A percentile compares a stretch with the other conserved stretches of the same genome.
Conservation (phyloP, 352 stramenopile genomes). For the Phytophthora kernoviae region DNA sequence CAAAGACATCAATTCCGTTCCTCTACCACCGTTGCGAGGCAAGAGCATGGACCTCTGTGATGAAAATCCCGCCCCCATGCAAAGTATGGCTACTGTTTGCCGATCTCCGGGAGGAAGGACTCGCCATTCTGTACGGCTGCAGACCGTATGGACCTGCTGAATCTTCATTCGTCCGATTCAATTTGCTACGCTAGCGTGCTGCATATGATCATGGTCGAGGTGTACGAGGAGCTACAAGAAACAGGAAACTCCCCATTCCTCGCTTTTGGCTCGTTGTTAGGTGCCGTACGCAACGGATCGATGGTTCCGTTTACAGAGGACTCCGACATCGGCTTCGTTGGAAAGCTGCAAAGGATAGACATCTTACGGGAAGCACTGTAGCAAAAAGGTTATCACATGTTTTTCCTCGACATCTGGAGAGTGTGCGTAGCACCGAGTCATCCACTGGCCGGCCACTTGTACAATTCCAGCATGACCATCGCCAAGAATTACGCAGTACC, state of each 20-base stretch:
- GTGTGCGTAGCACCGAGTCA: conserved; percentile 48
- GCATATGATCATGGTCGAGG: conserved; percentile 58
- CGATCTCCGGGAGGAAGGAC: conserved; percentile 51
- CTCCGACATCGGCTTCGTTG: conserved; percentile 46
- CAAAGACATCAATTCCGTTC: conserved; percentile 17
- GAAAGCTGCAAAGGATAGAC: conserved; percentile 13
- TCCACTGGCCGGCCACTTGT: conserved; percentile 39
- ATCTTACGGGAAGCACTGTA: conserved; percentile 23
- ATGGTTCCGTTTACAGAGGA: conserved; percentile 64
- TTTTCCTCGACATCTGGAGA: conserved; percentile 40
- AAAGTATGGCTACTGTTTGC: conserved; percentile 43
- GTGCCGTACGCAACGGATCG: conserved; percentile 46
- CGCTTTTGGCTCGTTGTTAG: conserved; percentile 50
- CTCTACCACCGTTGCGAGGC: conserved; percentile 22
- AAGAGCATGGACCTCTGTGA: conserved; percentile 25
- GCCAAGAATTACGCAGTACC: conserved; percentile 19
- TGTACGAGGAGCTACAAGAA: conserved; percentile 45
- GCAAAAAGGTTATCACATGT: conserved; percentile 60
- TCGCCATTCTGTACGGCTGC: conserved; percentile 40
- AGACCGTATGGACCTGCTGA: conserved; percentile 54
- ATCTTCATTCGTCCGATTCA: conserved; percentile 19
- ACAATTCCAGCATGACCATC: conserved; percentile 27
- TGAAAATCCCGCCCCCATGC: conserved; percentile 3
- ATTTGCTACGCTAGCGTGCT: conserved; percentile 55
- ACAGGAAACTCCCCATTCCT: conserved; percentile 33